Percentiles rank a stretch among this genome's conserved stretches.
phyloP scores from a whole-genome alignment of 805 yeast species.

The Candida sphagnicola region DNA sequence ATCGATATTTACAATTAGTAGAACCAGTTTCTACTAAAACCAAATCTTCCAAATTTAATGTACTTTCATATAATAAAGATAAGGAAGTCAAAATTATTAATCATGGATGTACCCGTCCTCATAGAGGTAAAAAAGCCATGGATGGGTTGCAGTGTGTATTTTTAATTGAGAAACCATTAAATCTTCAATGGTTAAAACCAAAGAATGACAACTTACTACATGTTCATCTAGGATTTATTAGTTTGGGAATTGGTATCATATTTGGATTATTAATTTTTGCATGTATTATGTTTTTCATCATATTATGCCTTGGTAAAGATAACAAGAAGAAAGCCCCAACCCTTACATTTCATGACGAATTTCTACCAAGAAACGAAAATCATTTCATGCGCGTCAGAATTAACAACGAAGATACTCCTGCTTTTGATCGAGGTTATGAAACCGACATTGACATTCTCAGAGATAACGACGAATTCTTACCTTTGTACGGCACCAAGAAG shows the following conservation, averaged over 20 bases:
- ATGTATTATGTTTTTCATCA: slow-evolving; percentile 15
- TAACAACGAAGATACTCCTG: slow-evolving; percentile 22
- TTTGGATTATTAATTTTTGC: slow-evolving; percentile 50
- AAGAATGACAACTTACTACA: slow-evolving; percentile 43
- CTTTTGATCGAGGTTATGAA: slow-evolving; percentile 38
- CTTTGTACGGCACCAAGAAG: slow-evolving; percentile 16
- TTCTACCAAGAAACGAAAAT: slow-evolving; percentile 15
- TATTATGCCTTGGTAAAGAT: slow-evolving; percentile 14
- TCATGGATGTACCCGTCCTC: slow-evolving; percentile 52
- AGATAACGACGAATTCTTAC: slow-evolving; percentile 30
- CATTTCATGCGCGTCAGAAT: slow-evolving; percentile 37
- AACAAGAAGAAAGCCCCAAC: slow-evolving; percentile 6
- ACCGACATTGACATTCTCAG: slow-evolving; percentile 37
- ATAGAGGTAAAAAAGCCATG: slow-evolving; percentile 17
- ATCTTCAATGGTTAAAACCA: slow-evolving; percentile 55
- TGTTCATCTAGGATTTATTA: slow-evolving; percentile 61
- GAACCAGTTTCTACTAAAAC: slow-evolving; percentile 3
- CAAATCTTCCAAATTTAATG: background rate
- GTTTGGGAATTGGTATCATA: slow-evolving; percentile 63
- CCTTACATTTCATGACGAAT: slow-evolving; percentile 9
- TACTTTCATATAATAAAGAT: slow-evolving; percentile 39
- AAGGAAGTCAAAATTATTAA: slow-evolving; percentile 57
- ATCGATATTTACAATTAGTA: slow-evolving; percentile 30
- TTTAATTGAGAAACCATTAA: slow-evolving; percentile 64
- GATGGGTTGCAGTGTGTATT: slow-evolving; percentile 50